phyloP scores from a whole-genome alignment of 768 basidiomycete species.

The Coprinellus micaceus region DNA sequence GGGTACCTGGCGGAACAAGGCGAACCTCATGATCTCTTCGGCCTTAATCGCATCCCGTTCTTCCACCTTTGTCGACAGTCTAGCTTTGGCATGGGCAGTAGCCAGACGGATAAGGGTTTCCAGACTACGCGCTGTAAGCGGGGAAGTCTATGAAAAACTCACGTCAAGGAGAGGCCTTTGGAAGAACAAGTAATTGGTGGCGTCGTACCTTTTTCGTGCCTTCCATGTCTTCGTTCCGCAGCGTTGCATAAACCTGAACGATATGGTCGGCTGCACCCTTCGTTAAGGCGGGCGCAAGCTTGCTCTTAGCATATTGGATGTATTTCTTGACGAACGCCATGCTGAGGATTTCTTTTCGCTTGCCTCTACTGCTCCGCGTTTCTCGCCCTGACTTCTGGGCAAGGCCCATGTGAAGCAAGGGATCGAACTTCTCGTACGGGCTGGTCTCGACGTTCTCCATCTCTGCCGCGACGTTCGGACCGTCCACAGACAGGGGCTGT shows the following conservation, averaged over 20 bases:
- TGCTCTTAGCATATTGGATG: slow-evolving; percentile 94
- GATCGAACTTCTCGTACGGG: slow-evolving; percentile 96
- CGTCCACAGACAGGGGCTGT: slow-evolving; percentile 86
- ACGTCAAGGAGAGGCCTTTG: slow-evolving; percentile 12
- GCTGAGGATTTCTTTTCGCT: slow-evolving; percentile 81
- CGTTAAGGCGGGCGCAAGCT: slow-evolving; percentile 78
- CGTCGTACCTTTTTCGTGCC: slow-evolving; percentile 74
- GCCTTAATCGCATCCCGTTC: slow-evolving; percentile 84
- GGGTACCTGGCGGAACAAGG: slow-evolving; percentile 95
- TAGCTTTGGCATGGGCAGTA: slow-evolving; percentile 95
- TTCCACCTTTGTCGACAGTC: slow-evolving; percentile 82
- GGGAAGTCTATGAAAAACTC: slow-evolving; percentile 70
- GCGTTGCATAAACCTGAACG: slow-evolving; percentile 83
- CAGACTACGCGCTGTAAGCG: slow-evolving; percentile 95
- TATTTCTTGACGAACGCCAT: slow-evolving; percentile 98
- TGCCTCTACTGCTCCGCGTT: slow-evolving; percentile 54
- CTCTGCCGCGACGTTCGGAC: slow-evolving; percentile 53
- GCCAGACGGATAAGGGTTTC: slow-evolving; percentile 98
- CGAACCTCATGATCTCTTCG: slow-evolving; percentile 94
- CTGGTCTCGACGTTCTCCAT: slow-evolving; percentile 63
- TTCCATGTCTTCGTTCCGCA: slow-evolving; percentile 90
- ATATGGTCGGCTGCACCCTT: slow-evolving; percentile 94
- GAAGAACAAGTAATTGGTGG: slow-evolving; percentile 11
- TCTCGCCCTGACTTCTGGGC: slow-evolving; percentile 45
- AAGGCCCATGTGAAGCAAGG: slow-evolving; percentile 86